Evolutionary conservation across 768 basidiomycete species (phyloP).

Genomic region (Cystobasidium ongulense): DNA sequence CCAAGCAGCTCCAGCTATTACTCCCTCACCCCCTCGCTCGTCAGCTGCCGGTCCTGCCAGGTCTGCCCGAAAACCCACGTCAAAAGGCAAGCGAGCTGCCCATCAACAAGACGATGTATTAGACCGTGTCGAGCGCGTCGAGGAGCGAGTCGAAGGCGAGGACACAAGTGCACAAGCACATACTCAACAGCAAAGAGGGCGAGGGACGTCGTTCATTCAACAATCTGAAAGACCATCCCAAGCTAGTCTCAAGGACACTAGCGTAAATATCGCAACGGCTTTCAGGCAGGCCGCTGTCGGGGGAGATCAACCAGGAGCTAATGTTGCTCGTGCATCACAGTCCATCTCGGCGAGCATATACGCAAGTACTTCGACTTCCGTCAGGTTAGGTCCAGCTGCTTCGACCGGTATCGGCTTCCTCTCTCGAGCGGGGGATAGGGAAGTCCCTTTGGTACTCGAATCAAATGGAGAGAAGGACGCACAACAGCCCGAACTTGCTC

Average conservation of each 20-base stretch:
- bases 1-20: background rate
- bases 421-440: background rate
- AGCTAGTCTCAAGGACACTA: constrained; percentile 51
- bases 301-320: background rate
- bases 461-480: background rate
- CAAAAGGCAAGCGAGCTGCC: background rate
- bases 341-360: background rate
- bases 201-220: background rate
- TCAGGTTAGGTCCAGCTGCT: background rate
- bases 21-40: background rate
- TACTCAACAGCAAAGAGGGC: constrained; percentile 3
- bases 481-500: background rate
- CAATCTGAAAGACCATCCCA: constrained; percentile 5
- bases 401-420: background rate
- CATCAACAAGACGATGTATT: too few species aligned
- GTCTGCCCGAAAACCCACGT: background rate
- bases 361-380: background rate
- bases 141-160: background rate
- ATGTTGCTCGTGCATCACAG: background rate
- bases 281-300: constrained; percentile 59
- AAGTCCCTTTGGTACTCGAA: too few species aligned
- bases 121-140: too few species aligned
- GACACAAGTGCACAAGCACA: background rate
- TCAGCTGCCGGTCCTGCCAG: background rate
- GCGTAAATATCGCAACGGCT: constrained; percentile 76